Conservation (phyloP, 164 flowering plant species). For the Brasenia schreberi region DNA sequence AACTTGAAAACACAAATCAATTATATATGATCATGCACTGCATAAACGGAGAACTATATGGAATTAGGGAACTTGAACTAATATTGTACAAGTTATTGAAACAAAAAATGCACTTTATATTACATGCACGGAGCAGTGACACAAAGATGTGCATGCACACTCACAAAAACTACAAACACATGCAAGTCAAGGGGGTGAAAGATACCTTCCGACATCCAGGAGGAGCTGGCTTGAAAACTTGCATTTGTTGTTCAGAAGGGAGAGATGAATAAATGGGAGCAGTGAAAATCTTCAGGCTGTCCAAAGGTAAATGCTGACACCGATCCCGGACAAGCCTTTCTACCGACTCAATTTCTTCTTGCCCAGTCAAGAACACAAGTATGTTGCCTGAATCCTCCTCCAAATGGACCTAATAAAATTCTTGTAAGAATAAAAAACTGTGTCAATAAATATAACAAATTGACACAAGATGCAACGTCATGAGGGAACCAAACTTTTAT, state of each 20-base stretch:
- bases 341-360: slow-evolving; percentile 94
- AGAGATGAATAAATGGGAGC: slow-evolving; percentile 83
- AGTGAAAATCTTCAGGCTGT: slow-evolving; percentile 28
- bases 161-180: too few relatives aligned
- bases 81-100: background rate
- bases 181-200: background rate
- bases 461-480: too few relatives aligned
- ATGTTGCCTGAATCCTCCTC: slow-evolving; percentile 88
- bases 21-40: background rate
- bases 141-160: background rate
- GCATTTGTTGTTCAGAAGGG: slow-evolving; percentile 87
- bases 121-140: background rate
- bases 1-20: too few relatives aligned
- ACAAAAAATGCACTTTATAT: background rate
- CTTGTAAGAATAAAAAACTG: too few relatives aligned
- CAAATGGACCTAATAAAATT: slow-evolving; percentile 53
- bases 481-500: too few relatives aligned
- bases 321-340: slow-evolving; percentile 57
- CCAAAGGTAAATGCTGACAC: slow-evolving; percentile 46
- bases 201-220: slow-evolving; percentile 78
- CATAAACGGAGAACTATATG: background rate
- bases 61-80: background rate
- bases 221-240: slow-evolving; percentile 66
- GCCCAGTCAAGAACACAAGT: slow-evolving; percentile 91
- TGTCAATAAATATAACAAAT: too few relatives aligned